phyloP scores from a whole-genome alignment of 345 rosid species.

The Mallotus nudiflorus region DNA sequence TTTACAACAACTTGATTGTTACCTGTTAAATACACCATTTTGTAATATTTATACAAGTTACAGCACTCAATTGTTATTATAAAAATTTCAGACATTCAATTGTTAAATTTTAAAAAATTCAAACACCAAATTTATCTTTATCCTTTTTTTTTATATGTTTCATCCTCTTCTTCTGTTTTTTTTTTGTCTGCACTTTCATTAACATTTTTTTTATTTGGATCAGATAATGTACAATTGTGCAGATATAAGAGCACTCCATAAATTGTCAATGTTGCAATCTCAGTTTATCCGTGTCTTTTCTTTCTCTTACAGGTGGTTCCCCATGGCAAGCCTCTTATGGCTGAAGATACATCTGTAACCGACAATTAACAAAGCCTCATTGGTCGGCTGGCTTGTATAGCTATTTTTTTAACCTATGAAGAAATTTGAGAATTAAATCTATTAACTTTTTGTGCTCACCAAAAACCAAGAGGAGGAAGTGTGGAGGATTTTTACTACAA shows the following conservation, averaged over 20 bases:
- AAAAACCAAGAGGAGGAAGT: neutral
- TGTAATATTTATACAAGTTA: too few species aligned
- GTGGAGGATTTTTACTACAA: neutral
- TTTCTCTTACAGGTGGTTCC: slow-evolving; percentile 25
- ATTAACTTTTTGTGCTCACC: neutral
- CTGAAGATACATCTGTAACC: neutral
- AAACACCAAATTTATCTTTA: too few species aligned
- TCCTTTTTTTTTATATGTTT: too few species aligned
- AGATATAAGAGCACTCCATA: neutral
- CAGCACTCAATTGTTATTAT: too few species aligned
- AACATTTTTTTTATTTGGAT: too few species aligned
- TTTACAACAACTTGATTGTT: too few species aligned
- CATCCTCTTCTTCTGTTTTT: too few species aligned
- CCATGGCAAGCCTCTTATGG: slow-evolving; percentile 11
- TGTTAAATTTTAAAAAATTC: too few species aligned
- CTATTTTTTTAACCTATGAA: neutral
- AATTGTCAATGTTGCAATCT: neutral
- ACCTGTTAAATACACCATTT: too few species aligned
- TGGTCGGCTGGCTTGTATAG: neutral
- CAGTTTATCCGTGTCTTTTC: neutral
- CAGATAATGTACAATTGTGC: slow-evolving; percentile 30
- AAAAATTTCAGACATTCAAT: too few species aligned
- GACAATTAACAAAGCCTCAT: neutral
- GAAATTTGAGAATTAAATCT: too few species aligned
- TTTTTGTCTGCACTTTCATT: too few species aligned